Evolutionary conservation across 2,329 filamentous ascomycete species (phyloP).

Genomic region (Periconia digitata): DNA sequence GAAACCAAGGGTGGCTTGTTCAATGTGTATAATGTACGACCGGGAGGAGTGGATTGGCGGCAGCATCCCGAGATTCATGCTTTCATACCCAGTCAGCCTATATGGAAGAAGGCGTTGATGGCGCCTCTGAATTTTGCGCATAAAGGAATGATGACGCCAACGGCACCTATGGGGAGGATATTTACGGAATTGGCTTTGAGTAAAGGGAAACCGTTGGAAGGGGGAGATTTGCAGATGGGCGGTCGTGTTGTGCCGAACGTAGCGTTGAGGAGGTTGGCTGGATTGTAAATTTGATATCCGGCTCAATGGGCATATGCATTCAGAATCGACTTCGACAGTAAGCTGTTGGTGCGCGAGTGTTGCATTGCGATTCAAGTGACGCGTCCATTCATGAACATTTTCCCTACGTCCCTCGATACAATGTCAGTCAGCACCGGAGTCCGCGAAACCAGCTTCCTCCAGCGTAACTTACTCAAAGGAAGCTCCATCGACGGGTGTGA

Average conservation of each 20-base stretch:
- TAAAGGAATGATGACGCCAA: conserved; percentile 46
- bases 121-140: conserved; percentile 28
- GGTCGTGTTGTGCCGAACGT: conserved; percentile 44
- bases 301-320: too few relatives aligned
- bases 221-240: conserved; percentile 42
- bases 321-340: too few relatives aligned
- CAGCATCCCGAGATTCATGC: conserved; percentile 45
- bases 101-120: conserved; percentile 23
- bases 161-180: conserved; percentile 51
- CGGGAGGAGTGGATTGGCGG: conserved; percentile 59
- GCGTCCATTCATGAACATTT: too few relatives aligned
- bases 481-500: too few relatives aligned
- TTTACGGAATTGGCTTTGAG: conserved; percentile 54
- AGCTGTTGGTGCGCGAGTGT: too few relatives aligned
- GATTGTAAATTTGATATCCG: too few relatives aligned
- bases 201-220: conserved; percentile 46
- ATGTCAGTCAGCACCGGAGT: too few relatives aligned
- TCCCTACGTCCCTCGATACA: too few relatives aligned
- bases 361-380: too few relatives aligned
- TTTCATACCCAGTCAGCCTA: conserved; percentile 31
- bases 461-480: too few relatives aligned
- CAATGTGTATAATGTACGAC: conserved; percentile 59
- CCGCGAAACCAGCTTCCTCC: too few relatives aligned
- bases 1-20: conserved; percentile 49
- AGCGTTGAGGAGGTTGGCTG: conserved; percentile 45